Percentiles rank a stretch among this genome's conserved stretches.
Conservation (phyloP, 805 yeast genomes). For the Candida easanensis region DNA sequence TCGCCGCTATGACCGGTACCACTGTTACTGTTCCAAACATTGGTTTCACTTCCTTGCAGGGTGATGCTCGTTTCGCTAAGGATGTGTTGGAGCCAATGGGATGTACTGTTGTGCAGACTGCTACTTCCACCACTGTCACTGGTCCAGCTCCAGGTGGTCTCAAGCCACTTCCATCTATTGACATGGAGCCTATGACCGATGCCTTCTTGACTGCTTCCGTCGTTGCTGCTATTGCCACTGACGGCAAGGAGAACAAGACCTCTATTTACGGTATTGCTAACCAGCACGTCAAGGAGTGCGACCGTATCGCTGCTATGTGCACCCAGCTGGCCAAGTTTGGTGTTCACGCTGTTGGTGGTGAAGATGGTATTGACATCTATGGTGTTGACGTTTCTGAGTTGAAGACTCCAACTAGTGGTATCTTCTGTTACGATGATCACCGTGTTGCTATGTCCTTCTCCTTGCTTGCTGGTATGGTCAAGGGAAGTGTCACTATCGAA, state of each 20-base stretch:
- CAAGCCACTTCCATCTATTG: conserved; percentile 70
- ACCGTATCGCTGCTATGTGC: conserved; percentile 94
- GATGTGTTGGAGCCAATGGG: conserved; percentile 96
- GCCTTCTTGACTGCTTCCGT: conserved; percentile 96
- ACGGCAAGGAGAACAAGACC: conserved; percentile 47
- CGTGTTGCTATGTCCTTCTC: conserved; percentile 98
- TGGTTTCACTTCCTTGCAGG: conserved; percentile 89
- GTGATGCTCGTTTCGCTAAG: conserved; percentile 94
- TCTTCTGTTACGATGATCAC: conserved; percentile 89
- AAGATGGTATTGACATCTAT: conserved; percentile 86
- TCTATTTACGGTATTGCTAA: conserved; percentile 94
- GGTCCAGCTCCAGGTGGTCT: conserved; percentile 78
- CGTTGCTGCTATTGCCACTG: conserved; percentile 87
- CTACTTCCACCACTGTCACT: conserved; percentile 83
- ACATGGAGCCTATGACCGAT: conserved; percentile 99
- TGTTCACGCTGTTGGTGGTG: conserved; percentile 76
- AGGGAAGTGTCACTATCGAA: conserved; percentile 54
- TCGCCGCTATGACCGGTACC: conserved; percentile 94
- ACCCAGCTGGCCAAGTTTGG: conserved; percentile 87
- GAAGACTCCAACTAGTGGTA: conserved; percentile 57
- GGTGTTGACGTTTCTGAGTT: conserved; percentile 58
- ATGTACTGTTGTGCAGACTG: conserved; percentile 80
- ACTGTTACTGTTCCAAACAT: conserved; percentile 92
- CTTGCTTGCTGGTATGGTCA: conserved; percentile 71
- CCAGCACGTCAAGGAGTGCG: conserved; percentile 97